Percentiles rank a stretch among this genome's conserved stretches.
Conservation (phyloP, 2,329 filamentous ascomycete species). For the Fusarium sp. region DNA sequence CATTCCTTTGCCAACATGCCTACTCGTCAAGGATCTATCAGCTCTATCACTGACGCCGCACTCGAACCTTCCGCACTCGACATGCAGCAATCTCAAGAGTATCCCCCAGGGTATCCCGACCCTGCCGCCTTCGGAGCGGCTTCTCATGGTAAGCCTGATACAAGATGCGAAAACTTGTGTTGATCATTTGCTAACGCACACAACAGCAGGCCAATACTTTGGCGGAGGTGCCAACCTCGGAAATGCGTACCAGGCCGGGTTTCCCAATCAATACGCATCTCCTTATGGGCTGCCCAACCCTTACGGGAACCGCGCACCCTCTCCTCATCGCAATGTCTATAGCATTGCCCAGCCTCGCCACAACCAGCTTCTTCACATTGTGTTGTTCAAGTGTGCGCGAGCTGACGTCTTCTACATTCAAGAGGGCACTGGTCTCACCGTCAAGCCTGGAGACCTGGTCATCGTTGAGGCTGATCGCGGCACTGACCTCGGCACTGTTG, state of each 20-base stretch:
- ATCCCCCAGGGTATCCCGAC: slow-evolving; percentile 57
- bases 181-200: slow-evolving; percentile 11
- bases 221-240: slow-evolving; percentile 45
- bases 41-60: slow-evolving; percentile 68
- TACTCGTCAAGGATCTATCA: slow-evolving; percentile 73
- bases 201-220: slow-evolving; percentile 46
- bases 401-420: slow-evolving; percentile 98
- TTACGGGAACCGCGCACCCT: slow-evolving; percentile 66
- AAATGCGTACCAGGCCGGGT: slow-evolving; percentile 49
- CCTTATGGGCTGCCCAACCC: slow-evolving; percentile 61
- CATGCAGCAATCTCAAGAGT: slow-evolving; percentile 59
- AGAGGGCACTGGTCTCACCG: slow-evolving; percentile 90
- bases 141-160: slow-evolving; percentile 57
- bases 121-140: slow-evolving; percentile 54
- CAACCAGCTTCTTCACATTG: slow-evolving; percentile 84
- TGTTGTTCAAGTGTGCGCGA: slow-evolving; percentile 95
- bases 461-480: slow-evolving; percentile 98
- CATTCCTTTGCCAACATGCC: slow-evolving; percentile 83
- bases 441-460: slow-evolving; percentile 92
- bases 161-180: background rate
- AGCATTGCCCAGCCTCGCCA: slow-evolving; percentile 71
- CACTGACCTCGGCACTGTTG: slow-evolving; percentile 93
- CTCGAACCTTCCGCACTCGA: slow-evolving; percentile 64
- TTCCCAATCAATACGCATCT: slow-evolving; percentile 59
- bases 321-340: slow-evolving; percentile 73